Percentiles rank a stretch among this genome's conserved stretches.
These are phyloP conservation scores for Pilaira anomala DNA, from an alignment of 192 early-diverging fungal species.

Conservation along the genomic window DNA sequence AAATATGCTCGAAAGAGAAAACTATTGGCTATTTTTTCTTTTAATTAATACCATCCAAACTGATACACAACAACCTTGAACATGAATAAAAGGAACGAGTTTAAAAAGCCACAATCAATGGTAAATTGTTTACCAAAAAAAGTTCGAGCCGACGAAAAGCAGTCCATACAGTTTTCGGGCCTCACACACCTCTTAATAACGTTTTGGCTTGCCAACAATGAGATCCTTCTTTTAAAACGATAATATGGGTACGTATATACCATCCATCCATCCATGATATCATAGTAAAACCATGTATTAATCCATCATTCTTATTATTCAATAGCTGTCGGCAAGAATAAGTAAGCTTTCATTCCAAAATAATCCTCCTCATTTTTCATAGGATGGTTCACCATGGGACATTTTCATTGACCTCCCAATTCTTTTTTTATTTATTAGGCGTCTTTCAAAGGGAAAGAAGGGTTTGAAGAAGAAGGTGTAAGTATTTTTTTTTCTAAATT, in stretches of 20 bases:
- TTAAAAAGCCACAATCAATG: too few relatives aligned
- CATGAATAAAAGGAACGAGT: too few relatives aligned
- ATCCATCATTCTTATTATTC: background rate
- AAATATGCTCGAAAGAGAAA: too few relatives aligned
- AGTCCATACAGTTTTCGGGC: background rate
- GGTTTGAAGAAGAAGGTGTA: constrained; percentile 89
- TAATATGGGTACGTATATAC: constrained; percentile 36
- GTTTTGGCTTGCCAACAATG: constrained; percentile 1
- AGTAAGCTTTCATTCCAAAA: constrained; percentile 45
- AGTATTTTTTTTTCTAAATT: constrained; percentile 26
- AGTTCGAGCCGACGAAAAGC: too few relatives aligned
- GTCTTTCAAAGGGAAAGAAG: constrained; percentile 84
- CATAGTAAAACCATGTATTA: background rate
- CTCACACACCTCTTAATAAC: background rate
- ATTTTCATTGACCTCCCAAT: constrained; percentile 6
- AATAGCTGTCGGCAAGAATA: constrained; percentile 72
- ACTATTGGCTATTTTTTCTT: too few relatives aligned
- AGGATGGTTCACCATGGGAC: too few relatives aligned
- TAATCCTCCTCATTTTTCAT: too few relatives aligned
- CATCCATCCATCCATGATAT: constrained; percentile 32
- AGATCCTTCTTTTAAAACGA: constrained; percentile 30
- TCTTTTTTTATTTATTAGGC: constrained; percentile 43
- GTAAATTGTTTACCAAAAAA: too few relatives aligned
- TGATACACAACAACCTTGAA: too few relatives aligned
- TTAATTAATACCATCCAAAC: too few relatives aligned